phyloP scores from a whole-genome alignment of 2,329 filamentous ascomycete genomes.

The Aspergillus awamori region DNA sequence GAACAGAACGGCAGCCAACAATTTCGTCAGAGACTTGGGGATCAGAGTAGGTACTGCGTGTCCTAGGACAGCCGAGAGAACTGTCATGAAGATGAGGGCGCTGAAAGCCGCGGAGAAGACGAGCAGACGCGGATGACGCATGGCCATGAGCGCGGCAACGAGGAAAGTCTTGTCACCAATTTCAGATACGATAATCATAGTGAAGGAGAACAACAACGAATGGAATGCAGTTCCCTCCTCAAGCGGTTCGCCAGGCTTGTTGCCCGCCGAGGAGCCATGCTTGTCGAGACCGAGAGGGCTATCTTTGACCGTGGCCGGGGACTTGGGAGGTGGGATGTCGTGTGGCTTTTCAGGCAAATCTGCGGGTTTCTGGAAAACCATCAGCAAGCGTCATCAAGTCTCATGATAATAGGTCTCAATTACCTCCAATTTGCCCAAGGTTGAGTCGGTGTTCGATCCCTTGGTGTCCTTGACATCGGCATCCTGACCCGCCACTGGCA shows the following conservation, averaged over 20 bases:
- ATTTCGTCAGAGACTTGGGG: constrained; percentile 86
- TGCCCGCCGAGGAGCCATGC: constrained; percentile 38
- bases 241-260: constrained; percentile 32
- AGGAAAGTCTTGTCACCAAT: constrained; percentile 98
- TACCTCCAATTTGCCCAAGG: constrained; percentile 60
- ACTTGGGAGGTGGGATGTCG: constrained; percentile 69
- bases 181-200: constrained; percentile 97
- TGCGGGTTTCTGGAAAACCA: constrained; percentile 66
- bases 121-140: constrained; percentile 91
- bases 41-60: constrained; percentile 90
- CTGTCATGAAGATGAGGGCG: constrained; percentile 89
- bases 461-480: constrained; percentile 42
- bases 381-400: background rate
- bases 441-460: constrained; percentile 46
- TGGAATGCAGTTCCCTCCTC: constrained; percentile 60
- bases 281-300: constrained; percentile 35
- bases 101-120: constrained; percentile 95
- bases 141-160: constrained; percentile 96
- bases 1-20: constrained; percentile 82
- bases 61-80: constrained; percentile 87
- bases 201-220: constrained; percentile 87
- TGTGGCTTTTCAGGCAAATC: constrained; percentile 79
- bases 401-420: background rate
- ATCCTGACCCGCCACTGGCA: constrained; percentile 45
- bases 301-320: constrained; percentile 50